Base-by-base conservation (phyloP, 495 filamentous ascomycete genomes). In the Staphylotrichum tortipilum region DNA sequence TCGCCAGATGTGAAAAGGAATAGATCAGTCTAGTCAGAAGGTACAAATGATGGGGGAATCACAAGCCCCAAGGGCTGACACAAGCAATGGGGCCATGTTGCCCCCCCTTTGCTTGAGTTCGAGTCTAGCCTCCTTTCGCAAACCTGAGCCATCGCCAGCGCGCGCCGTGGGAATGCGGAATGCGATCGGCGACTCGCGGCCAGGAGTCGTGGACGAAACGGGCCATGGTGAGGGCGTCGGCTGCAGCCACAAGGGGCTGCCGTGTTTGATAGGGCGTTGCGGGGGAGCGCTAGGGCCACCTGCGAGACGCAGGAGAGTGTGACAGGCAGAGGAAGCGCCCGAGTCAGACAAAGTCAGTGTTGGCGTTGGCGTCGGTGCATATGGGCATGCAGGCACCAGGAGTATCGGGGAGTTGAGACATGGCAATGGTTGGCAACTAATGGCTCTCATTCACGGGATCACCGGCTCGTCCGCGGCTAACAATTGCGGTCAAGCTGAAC, bases 211-310 rank as follows among this genome's bases (percentile, higher is more conserved):
- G 2, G 26, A 34, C 47, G 47, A 49, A 49, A 42, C 37, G 34
- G 12, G 9, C 5, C 26, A 37, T 29, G 2, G 18, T 35, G 37
- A 34, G 19, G 14, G 18, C 14, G 22, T n/a, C 17, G 11, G 47
- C 36, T 49, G 47, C 47, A 49, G 37, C 47, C 47, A 35, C 28
- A 22, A 34, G 47, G 47, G 21, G 38, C 19, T 33, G 31, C 37
- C 37, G 14, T 42, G 36, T 24, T 48, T 49, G 47, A 41, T 47
- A 29, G 26, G 36, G n/a, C n/a, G n/a, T n/a, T n/a, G n/a, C n/a
- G n/a, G n/a, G n/a, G n/a, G n/a, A n/a, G 37, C 28, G 18, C 24
- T 8, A 33, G 23, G 45, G 15, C 22, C 24, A 14, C 24, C 41
- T 18, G 37, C 47, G 37, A 24, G 36, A 42, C 26, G 36, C 47